These are phyloP conservation scores for Chloromonas sp. DNA, from an alignment of 163 green algal genomes.

Conservation along the genomic window DNA sequence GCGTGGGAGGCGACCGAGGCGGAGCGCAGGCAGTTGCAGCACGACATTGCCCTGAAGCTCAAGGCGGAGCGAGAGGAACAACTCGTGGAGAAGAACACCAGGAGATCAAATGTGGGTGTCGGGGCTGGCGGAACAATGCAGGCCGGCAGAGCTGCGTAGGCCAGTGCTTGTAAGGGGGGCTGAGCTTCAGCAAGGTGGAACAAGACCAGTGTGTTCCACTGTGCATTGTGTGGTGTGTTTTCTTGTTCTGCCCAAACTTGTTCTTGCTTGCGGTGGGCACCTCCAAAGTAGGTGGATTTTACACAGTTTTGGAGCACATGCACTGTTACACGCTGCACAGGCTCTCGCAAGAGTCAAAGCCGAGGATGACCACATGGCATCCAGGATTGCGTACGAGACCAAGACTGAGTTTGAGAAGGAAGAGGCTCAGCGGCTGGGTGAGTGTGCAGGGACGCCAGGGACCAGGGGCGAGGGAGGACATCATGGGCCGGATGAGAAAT, in stretches of 20 bases:
- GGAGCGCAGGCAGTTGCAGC: conserved; percentile 10
- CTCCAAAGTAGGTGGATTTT: too few species aligned
- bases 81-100: conserved; percentile 25
- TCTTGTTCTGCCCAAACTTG: too few species aligned
- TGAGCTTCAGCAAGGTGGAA: too few species aligned
- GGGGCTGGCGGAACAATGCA: neutral
- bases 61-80: conserved; percentile 27
- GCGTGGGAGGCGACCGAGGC: conserved; percentile 25
- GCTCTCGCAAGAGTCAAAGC: conserved; percentile 3
- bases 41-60: conserved; percentile 16
- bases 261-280: too few species aligned
- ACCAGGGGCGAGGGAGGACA: neutral
- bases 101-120: conserved; percentile 2
- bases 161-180: too few species aligned
- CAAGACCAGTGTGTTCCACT: too few species aligned
- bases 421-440: conserved; percentile 3
- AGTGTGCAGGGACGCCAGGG: neutral
- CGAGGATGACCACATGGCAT: conserved; percentile 19
- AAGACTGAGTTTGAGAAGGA: conserved; percentile 28
- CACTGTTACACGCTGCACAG: neutral
- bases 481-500: too few species aligned
- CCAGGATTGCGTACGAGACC: conserved; percentile 22
- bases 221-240: too few species aligned
- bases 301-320: too few species aligned
- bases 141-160: too few species aligned